Evolutionary conservation across 2,329 filamentous ascomycete species (phyloP).

Genomic region (Paecilomyces sp.): DNA sequence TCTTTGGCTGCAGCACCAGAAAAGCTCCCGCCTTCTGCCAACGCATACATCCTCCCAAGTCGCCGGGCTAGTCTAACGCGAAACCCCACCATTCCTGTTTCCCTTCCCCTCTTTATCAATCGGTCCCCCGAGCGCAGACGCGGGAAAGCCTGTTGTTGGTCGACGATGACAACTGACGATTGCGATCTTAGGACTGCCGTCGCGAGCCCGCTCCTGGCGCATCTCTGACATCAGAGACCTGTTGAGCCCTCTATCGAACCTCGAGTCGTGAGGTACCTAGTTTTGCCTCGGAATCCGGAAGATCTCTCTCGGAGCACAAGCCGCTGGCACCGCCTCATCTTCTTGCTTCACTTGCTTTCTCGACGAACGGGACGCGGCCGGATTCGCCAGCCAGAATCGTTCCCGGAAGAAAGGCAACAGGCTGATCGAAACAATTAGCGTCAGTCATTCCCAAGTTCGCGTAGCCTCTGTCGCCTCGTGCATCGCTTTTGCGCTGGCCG

Average conservation of each 20-base stretch:
- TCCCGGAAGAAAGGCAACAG: slow-evolving; percentile 7
- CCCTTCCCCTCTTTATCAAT: slow-evolving; percentile 14
- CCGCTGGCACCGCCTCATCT: slow-evolving; percentile 20
- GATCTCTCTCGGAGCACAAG: slow-evolving; percentile 11
- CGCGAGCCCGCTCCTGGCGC: slow-evolving; percentile 13
- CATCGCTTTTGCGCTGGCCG: slow-evolving; percentile 17
- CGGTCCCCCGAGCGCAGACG: slow-evolving; percentile 3
- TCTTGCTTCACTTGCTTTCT: slow-evolving; percentile 5
- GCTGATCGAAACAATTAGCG: slow-evolving; percentile 13
- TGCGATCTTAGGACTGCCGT: slow-evolving; percentile 16
- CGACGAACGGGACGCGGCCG: slow-evolving; percentile 16
- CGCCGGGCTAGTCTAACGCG: slow-evolving; percentile 21
- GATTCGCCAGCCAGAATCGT: slow-evolving; percentile 10
- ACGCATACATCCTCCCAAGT: slow-evolving; percentile 30
- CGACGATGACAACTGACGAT: slow-evolving; percentile 2
- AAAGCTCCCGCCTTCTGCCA: slow-evolving; percentile 25
- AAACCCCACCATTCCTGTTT: slow-evolving; percentile 14
- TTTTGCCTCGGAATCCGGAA: slow-evolving; percentile 3
- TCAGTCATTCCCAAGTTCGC: slow-evolving; percentile 12
- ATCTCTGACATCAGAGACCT: slow-evolving; percentile 19
- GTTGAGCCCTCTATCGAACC: slow-evolving; percentile 1
- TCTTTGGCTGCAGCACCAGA: slow-evolving; percentile 19
- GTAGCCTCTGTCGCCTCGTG: slow-evolving; percentile 9
- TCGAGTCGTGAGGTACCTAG: slow-evolving; percentile 1
- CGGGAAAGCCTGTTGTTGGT: slow-evolving; percentile 1